Base-by-base conservation (phyloP, 768 basidiomycete genomes). In the Russula sp. region DNA sequence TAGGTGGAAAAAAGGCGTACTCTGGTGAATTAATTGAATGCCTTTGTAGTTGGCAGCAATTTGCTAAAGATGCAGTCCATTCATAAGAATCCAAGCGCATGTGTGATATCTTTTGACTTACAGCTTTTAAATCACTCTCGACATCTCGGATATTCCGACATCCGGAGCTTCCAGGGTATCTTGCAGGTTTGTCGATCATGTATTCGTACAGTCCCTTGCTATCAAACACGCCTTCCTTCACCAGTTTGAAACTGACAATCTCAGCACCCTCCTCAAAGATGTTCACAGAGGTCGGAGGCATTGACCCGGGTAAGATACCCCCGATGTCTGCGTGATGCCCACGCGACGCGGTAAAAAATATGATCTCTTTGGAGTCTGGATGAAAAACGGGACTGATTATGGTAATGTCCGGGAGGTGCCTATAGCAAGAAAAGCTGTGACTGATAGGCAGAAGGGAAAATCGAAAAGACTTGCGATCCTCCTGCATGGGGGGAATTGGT, bases 301-400 rank as follows among this genome's bases (percentile, higher is more conserved):
- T 98, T 41, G 90, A 93, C 1, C 91, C 93, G 7, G 94, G 92
- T 2, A 93, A 78, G 65, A 96, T 94, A 0, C 93, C 93, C 1
- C 93, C 93, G 64, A 94, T 90, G 74, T 96, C 93, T 5, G 93
- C 92, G 73, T 97, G 94, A 71, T 98, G 94, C 0, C 92, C 94
- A 55, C 95, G 82, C 13, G 93, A 93, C 14, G 94, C 95, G 8
- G 93, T 94, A 69, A 93, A 94, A 76, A 93, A 93, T 57, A 93
- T 90, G 69, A 94, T 91, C 66, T 90, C 81, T 16, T 80, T 74
- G 22, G 79, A 75, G 16, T 78, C 68, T 59, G 84, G 77, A 63
- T 78, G 75, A 74, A 98, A 97, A 25, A 96, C 94, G 18, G 95
- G 95, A 0, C 89, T 93, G 73, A 97, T 95, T 69, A 95, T 81